Conservation (phyloP, 2,329 filamentous ascomycete genomes). For the Aspergillus floridensis region DNA sequence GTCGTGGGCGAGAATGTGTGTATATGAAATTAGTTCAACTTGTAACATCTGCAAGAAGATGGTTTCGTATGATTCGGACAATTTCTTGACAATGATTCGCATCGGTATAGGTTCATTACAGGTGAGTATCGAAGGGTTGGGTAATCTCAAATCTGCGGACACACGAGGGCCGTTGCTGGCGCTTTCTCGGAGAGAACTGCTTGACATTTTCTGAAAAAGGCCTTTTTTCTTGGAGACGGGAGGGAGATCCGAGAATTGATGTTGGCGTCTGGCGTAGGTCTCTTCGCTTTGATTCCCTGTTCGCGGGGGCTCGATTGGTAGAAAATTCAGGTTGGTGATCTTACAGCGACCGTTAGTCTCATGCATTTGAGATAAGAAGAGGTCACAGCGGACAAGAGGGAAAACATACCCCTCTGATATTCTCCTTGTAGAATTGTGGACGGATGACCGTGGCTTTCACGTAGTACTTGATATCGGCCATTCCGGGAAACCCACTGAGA, state of each 20-base stretch:
- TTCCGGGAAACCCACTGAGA: constrained; percentile 77
- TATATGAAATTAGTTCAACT: constrained; percentile 76
- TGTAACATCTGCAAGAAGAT: constrained; percentile 77
- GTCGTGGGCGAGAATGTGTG: constrained; percentile 74
- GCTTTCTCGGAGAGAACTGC: constrained; percentile 26
- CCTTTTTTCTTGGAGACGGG: constrained; percentile 52
- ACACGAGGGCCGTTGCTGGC: constrained; percentile 54
- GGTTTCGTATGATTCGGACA: constrained; percentile 65
- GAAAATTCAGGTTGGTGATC: constrained; percentile 70
- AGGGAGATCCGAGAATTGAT: constrained; percentile 53
- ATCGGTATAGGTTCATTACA: constrained; percentile 84
- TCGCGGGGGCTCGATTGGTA: constrained; percentile 87
- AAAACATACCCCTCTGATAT: constrained; percentile 59
- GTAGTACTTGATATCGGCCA: constrained; percentile 90
- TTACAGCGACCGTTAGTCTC: constrained; percentile 11
- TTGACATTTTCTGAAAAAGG: constrained; percentile 54
- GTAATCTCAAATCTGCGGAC: constrained; percentile 78
- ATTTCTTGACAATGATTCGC: constrained; percentile 73
- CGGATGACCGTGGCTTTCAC: constrained; percentile 91
- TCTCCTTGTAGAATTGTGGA: constrained; percentile 87
- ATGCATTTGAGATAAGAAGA: neutral
- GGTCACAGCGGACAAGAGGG: neutral
- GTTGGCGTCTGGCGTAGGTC: constrained; percentile 74
- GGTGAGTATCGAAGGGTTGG: constrained; percentile 82
- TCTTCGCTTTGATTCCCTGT: constrained; percentile 67